Conservation (phyloP, 2,329 filamentous ascomycete species). For the Claviceps sp. region DNA sequence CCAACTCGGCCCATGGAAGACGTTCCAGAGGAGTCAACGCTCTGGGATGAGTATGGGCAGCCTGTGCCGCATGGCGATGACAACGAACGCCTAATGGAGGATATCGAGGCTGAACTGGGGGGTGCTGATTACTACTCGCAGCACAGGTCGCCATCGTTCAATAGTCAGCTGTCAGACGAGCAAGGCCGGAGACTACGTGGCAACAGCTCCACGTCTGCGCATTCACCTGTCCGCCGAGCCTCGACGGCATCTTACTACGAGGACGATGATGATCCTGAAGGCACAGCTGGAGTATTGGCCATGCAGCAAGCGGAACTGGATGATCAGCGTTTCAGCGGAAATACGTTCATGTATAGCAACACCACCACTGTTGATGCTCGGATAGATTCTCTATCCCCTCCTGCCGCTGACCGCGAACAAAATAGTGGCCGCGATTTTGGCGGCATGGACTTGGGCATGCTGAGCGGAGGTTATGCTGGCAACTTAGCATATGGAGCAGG, state of each 20-base stretch:
- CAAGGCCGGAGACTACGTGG: conserved; percentile 33
- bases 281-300: conserved; percentile 68
- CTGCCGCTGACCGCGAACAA: conserved; percentile 32
- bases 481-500: conserved; percentile 37
- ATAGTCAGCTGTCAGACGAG: conserved; percentile 33
- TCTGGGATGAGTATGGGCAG: conserved; percentile 26
- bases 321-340: conserved; percentile 35
- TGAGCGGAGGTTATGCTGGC: conserved; percentile 56
- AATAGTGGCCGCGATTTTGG: conserved; percentile 62
- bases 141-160: conserved; percentile 27
- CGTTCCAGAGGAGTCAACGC: conserved; percentile 27
- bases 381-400: conserved; percentile 23
- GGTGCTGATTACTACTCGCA: conserved; percentile 17
- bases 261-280: conserved; percentile 72
- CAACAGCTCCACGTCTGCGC: conserved; percentile 36
- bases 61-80: conserved; percentile 16
- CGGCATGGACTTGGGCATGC: conserved; percentile 56
- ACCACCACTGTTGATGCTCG: neutral
- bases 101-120: conserved; percentile 42
- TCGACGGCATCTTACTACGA: conserved; percentile 3
- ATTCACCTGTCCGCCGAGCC: conserved; percentile 17
- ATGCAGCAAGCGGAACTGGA: conserved; percentile 77
- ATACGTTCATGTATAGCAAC: conserved; percentile 16
- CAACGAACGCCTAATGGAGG: conserved; percentile 35
- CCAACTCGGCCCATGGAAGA: conserved; percentile 38